Percentiles rank a stretch among this genome's conserved stretches.
These are phyloP conservation scores for Styphnolobium japonicum DNA, from an alignment of 306 rosid genomes.

Conservation along the genomic window DNA sequence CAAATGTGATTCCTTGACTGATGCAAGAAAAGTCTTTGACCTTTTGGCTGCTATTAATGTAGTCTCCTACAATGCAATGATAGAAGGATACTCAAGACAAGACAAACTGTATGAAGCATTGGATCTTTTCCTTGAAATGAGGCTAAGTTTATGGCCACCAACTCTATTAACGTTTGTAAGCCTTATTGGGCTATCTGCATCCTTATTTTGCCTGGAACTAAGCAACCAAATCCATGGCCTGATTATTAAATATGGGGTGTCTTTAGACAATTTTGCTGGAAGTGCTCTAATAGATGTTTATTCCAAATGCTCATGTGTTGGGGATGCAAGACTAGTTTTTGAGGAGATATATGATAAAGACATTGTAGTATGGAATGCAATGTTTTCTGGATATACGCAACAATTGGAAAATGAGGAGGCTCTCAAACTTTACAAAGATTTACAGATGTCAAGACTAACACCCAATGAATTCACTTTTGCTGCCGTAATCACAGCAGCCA, in stretches of 20 bases:
- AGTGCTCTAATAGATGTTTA: slow-evolving; percentile 86
- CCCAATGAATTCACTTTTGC: slow-evolving; percentile 88
- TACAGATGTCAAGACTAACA: slow-evolving; percentile 52
- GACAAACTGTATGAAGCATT: slow-evolving; percentile 58
- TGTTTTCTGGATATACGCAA: slow-evolving; percentile 68
- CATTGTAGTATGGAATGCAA: slow-evolving; percentile 87
- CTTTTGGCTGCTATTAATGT: slow-evolving; percentile 47
- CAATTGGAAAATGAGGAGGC: slow-evolving; percentile 65
- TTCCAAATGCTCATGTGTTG: slow-evolving; percentile 65
- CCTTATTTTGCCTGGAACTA: slow-evolving; percentile 47
- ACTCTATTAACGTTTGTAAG: slow-evolving; percentile 73
- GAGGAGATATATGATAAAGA: slow-evolving; percentile 69
- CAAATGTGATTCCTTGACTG: slow-evolving; percentile 65
- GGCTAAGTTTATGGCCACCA: slow-evolving; percentile 54
- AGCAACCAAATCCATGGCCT: slow-evolving; percentile 78
- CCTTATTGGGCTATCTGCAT: slow-evolving; percentile 80
- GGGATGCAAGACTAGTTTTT: slow-evolving; percentile 71
- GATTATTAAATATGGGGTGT: slow-evolving; percentile 62
- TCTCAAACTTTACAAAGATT: slow-evolving; percentile 57
- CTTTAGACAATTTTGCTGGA: slow-evolving; percentile 69
- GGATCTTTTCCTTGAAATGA: slow-evolving; percentile 63
- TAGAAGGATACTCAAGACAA: slow-evolving; percentile 80
- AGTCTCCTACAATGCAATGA: slow-evolving; percentile 89
- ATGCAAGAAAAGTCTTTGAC: slow-evolving; percentile 68
- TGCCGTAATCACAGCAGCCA: slow-evolving; percentile 63